phyloP scores from a whole-genome alignment of 73 alveolate genomes.

The Urostyla sp. region DNA sequence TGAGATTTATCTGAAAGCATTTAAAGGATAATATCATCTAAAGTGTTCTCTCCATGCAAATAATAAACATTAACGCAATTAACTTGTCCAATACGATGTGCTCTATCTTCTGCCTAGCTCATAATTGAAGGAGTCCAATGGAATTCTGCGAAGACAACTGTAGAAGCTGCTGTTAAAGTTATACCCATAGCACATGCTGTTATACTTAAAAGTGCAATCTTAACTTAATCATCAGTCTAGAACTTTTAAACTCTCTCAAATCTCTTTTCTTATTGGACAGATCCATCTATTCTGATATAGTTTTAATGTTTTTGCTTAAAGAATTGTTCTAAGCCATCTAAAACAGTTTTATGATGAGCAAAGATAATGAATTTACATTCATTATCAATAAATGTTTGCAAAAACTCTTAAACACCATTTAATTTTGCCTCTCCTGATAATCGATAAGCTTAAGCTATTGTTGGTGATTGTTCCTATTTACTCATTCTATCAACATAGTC shows the following conservation, averaged over 20 bases:
- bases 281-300: constrained; percentile 84
- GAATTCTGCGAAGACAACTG: constrained; percentile 95
- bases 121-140: constrained; percentile 95
- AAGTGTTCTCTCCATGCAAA: constrained; percentile 84
- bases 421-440: constrained; percentile 85
- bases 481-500: neutral
- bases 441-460: constrained; percentile 55
- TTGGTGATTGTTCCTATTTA: constrained; percentile 1
- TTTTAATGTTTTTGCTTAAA: constrained; percentile 50
- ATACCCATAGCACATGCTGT: constrained; percentile 91
- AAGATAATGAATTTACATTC: constrained; percentile 85
- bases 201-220: constrained; percentile 86
- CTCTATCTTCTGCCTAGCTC: constrained; percentile 98
- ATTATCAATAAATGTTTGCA: constrained; percentile 74
- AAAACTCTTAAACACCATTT: constrained; percentile 83
- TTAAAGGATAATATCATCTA: constrained; percentile 82
- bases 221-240: constrained; percentile 70
- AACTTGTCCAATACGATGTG: constrained; percentile 95
- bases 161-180: constrained; percentile 93
- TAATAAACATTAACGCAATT: constrained; percentile 87
- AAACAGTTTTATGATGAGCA: constrained; percentile 88
- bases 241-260: constrained; percentile 75
- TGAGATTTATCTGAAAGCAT: constrained; percentile 63
- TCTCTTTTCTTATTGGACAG: constrained; percentile 70
- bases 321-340: constrained; percentile 70